Conservation (phyloP, 2,329 filamentous ascomycete species). For the Teratosphaeria gauchensis region DNA sequence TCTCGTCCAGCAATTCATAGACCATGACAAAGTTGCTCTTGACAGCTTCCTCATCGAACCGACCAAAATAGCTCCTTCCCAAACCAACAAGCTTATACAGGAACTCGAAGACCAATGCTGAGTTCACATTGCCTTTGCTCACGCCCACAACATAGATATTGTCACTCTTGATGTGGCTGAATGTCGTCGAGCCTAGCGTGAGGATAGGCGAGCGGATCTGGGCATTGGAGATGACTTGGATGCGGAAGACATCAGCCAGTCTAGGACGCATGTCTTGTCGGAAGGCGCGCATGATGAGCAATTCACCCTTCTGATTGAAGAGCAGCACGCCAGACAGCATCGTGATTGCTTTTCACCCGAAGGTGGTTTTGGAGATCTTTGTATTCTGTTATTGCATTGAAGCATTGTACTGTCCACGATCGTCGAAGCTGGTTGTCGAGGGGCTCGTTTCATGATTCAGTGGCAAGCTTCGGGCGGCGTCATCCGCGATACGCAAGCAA, state of each 20-base stretch:
- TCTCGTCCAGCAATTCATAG: slow-evolving; percentile 95
- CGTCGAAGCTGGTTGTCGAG: neutral
- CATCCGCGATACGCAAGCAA: neutral
- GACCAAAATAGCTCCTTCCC: slow-evolving; percentile 93
- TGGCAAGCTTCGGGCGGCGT: neutral
- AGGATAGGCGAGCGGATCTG: slow-evolving; percentile 96
- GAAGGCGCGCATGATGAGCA: slow-evolving; percentile 98
- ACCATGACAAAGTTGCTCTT: slow-evolving; percentile 99
- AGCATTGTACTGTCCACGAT: neutral
- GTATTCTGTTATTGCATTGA: neutral
- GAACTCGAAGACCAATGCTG: slow-evolving; percentile 95
- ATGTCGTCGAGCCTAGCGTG: slow-evolving; percentile 93
- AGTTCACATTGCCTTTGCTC: slow-evolving; percentile 98
- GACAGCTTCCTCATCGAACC: slow-evolving; percentile 97
- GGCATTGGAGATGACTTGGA: slow-evolving; percentile 94
- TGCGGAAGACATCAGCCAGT: slow-evolving; percentile 97
- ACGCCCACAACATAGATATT: slow-evolving; percentile 98
- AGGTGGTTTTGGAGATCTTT: slow-evolving; percentile 2
- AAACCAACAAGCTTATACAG: slow-evolving; percentile 83
- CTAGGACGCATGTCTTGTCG: slow-evolving; percentile 96
- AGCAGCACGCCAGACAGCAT: slow-evolving; percentile 97
- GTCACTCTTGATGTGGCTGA: slow-evolving; percentile 98
- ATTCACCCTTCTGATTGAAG: slow-evolving; percentile 99
- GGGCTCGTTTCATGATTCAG: neutral
- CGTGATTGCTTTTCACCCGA: slow-evolving; percentile 27